Evolutionary conservation across 768 basidiomycete species (phyloP).

Genomic region (Tulasnella sp.): DNA sequence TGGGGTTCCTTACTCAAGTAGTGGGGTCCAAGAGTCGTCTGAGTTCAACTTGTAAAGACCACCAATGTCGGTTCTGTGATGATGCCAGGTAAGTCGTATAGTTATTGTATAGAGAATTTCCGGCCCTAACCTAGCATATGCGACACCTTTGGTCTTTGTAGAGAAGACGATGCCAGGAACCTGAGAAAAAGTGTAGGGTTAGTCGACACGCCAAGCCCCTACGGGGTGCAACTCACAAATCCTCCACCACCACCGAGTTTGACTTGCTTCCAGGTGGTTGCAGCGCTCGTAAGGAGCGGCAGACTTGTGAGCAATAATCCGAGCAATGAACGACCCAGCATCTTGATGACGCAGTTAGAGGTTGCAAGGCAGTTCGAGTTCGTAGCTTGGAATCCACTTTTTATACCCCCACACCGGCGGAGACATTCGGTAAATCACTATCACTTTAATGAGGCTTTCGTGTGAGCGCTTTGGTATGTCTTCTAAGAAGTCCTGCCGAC

Average conservation of each 20-base stretch:
- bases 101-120: not conserved
- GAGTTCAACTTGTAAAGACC: slow-evolving; percentile 28
- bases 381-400: not conserved
- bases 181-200: not conserved
- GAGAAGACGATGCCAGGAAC: slow-evolving; percentile 24
- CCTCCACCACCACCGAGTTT: slow-evolving; percentile 26
- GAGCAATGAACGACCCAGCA: slow-evolving; percentile 2
- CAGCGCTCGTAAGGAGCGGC: slow-evolving; percentile 4
- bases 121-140: not conserved
- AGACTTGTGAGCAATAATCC: not conserved
- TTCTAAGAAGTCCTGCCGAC: not conserved
- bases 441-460: not conserved
- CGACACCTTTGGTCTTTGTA: slow-evolving; percentile 11
- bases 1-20: slow-evolving; percentile 21
- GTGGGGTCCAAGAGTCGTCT: slow-evolving; percentile 29
- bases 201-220: not conserved
- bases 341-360: not conserved
- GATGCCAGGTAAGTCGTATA: not conserved
- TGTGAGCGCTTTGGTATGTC: not conserved
- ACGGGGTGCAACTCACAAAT: not conserved
- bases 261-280: slow-evolving; percentile 25
- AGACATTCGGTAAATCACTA: not conserved
- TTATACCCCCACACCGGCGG: not conserved
- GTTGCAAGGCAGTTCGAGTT: not conserved
- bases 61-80: slow-evolving; percentile 22